Conservation (phyloP, 176 grass and related monocot species). For the Eremochloa ophiuroides region DNA sequence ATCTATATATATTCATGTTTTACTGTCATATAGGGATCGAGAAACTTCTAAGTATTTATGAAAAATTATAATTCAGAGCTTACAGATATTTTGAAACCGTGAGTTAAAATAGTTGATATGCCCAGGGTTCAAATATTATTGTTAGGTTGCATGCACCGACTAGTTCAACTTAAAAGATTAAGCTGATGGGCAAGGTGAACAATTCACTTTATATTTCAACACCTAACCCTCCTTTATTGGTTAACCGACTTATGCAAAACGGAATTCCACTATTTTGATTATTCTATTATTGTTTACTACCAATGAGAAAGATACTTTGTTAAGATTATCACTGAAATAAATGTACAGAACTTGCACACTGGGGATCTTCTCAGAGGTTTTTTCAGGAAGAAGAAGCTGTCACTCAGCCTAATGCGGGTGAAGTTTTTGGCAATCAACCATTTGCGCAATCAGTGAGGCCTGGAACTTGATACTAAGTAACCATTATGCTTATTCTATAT, state of each 20-base stretch:
- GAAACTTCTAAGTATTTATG: neutral
- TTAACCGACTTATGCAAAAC: neutral
- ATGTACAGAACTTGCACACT: too few species aligned
- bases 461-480: neutral
- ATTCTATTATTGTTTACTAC: neutral
- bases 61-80: neutral
- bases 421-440: slow-evolving; percentile 54
- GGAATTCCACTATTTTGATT: neutral
- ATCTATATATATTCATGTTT: neutral
- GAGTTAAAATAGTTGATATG: neutral
- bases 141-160: neutral
- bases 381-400: slow-evolving; percentile 33
- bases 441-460: slow-evolving; percentile 43
- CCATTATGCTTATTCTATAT: neutral
- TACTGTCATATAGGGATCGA: neutral
- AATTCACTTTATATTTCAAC: neutral
- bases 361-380: too few species aligned
- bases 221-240: neutral
- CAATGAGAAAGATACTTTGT: neutral
- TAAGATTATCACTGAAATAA: neutral
- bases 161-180: neutral
- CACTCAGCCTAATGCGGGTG: slow-evolving; percentile 39
- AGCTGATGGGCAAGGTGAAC: neutral
- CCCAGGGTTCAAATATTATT: too few species aligned
- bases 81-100: neutral